phyloP scores from a whole-genome alignment of 176 grass and related monocot genomes.

The Carex pumila region DNA sequence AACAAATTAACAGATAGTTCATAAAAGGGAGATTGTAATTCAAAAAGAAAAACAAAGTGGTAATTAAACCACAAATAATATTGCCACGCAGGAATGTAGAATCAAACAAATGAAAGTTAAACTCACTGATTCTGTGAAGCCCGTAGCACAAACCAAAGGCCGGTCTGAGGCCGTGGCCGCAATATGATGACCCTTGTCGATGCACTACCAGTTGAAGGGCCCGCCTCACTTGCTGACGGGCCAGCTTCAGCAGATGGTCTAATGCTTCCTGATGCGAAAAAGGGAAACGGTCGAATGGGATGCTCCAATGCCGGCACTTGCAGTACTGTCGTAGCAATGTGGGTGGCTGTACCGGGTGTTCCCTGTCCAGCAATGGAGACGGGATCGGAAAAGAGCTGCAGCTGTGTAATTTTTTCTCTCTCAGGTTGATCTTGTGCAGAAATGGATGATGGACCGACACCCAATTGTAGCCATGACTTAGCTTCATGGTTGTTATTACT shows the following conservation, averaged over 20 bases:
- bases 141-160: slow-evolving; percentile 35
- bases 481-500: slow-evolving; percentile 10
- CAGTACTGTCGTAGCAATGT: neutral
- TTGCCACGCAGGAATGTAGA: neutral
- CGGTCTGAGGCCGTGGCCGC: slow-evolving; percentile 22
- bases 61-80: neutral
- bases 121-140: slow-evolving; percentile 28
- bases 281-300: neutral
- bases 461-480: slow-evolving; percentile 29
- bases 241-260: neutral
- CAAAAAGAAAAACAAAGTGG: neutral
- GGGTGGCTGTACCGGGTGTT: neutral
- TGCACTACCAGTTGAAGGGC: neutral
- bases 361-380: neutral
- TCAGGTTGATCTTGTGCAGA: neutral
- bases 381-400: slow-evolving; percentile 24
- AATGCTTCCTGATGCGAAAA: neutral
- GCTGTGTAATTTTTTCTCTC: slow-evolving; percentile 6
- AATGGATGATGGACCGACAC: neutral
- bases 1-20: neutral
- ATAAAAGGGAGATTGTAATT: neutral
- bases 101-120: neutral
- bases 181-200: slow-evolving; percentile 5
- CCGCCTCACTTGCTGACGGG: neutral
- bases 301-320: slow-evolving; percentile 6